phyloP scores from a whole-genome alignment of 140 eudicot genomes.

The Oenanthe javanica region DNA sequence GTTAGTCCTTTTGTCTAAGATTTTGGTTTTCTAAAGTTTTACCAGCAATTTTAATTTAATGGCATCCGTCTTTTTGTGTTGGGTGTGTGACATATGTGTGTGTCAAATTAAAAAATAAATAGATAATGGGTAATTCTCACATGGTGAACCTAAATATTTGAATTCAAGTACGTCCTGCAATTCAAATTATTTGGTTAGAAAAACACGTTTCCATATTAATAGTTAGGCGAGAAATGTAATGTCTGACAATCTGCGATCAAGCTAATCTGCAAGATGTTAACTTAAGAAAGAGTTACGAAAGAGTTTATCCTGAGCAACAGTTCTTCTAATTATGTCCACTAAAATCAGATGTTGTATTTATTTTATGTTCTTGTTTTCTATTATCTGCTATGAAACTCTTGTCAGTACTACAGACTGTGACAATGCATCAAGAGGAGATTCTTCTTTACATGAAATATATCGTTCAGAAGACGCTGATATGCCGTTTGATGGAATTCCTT shows the following conservation, averaged over 20 bases:
- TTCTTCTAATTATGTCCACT: not conserved
- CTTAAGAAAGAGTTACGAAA: not conserved
- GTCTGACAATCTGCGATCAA: not conserved
- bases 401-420: not conserved
- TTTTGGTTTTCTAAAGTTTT: not conserved
- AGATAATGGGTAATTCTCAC: not conserved
- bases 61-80: not conserved
- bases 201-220: not conserved
- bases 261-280: not conserved
- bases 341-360: not conserved
- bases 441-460: not conserved
- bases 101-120: not conserved
- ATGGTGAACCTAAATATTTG: not conserved
- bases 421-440: not conserved
- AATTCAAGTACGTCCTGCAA: not conserved
- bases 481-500: not conserved
- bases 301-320: not conserved
- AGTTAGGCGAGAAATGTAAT: not conserved
- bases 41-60: not conserved
- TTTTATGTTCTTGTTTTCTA: not conserved
- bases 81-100: not conserved
- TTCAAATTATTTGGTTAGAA: not conserved
- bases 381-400: not conserved
- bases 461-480: not conserved
- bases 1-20: not conserved